Evolutionary conservation across 2,329 filamentous ascomycete genomes (phyloP).

Genomic region (Talaromyces sp.): DNA sequence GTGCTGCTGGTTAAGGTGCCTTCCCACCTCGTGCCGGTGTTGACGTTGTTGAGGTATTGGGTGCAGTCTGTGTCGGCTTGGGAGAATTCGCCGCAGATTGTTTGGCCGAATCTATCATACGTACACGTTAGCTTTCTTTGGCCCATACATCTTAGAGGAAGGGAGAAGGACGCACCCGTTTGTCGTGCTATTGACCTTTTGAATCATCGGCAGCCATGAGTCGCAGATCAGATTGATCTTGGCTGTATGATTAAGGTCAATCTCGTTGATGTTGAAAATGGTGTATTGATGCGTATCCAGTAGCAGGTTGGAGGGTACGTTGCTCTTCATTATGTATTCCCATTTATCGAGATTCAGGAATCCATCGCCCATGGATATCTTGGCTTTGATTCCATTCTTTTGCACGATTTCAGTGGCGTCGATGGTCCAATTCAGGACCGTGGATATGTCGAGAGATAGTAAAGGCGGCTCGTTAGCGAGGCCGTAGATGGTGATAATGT

Average conservation of each 20-base stretch:
- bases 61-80: slow-evolving; percentile 97
- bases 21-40: slow-evolving; percentile 85
- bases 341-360: slow-evolving; percentile 90
- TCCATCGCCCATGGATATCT: slow-evolving; percentile 87
- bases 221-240: slow-evolving; percentile 86
- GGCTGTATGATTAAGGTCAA: slow-evolving; percentile 74
- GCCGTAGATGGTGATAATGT: slow-evolving; percentile 89
- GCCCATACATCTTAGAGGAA: too few relatives aligned
- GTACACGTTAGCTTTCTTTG: too few relatives aligned
- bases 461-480: slow-evolving; percentile 93
- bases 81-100: slow-evolving; percentile 93
- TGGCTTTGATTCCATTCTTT: slow-evolving; percentile 68
- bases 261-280: slow-evolving; percentile 90
- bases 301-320: slow-evolving; percentile 66
- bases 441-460: slow-evolving; percentile 63
- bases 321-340: slow-evolving; percentile 73
- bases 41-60: slow-evolving; percentile 81
- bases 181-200: slow-evolving; percentile 66
- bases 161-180: slow-evolving; percentile 56
- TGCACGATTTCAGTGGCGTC: slow-evolving; percentile 71
- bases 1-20: slow-evolving; percentile 47
- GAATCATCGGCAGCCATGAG: slow-evolving; percentile 79
- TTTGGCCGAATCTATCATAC: slow-evolving; percentile 75
- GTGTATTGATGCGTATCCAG: slow-evolving; percentile 99
- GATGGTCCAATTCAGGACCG: slow-evolving; percentile 77